Evolutionary conservation across 192 early-diverging fungal species (phyloP).

Genomic region (Chytriomyces hyalinus): DNA sequence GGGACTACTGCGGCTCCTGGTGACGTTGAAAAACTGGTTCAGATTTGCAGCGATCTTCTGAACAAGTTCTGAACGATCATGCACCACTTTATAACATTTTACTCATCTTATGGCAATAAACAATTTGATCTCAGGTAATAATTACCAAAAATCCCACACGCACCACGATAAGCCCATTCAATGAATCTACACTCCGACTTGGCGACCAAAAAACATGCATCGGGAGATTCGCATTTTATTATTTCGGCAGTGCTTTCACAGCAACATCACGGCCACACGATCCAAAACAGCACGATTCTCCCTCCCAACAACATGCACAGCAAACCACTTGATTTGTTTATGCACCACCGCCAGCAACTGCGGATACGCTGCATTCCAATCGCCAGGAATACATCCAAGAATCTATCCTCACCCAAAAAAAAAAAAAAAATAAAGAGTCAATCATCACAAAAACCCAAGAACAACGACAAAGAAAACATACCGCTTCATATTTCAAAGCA

Average conservation of each 20-base stretch:
- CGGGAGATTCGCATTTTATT: too few species aligned
- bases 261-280: conserved; percentile 25
- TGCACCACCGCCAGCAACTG: neutral
- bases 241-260: neutral
- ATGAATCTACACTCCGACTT: too few species aligned
- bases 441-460: too few species aligned
- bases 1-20: conserved; percentile 13
- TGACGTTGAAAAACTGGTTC: conserved; percentile 32
- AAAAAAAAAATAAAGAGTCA: neutral
- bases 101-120: too few species aligned
- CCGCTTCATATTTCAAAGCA: conserved; percentile 28
- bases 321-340: conserved; percentile 21
- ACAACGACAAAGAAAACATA: neutral
- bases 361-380: neutral
- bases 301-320: conserved; percentile 12
- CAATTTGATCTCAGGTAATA: too few species aligned
- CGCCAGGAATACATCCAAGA: neutral
- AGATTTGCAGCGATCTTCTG: conserved; percentile 19
- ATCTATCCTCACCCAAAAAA: conserved; percentile 11
- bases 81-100: neutral
- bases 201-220: too few species aligned
- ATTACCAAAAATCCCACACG: too few species aligned
- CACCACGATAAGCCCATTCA: too few species aligned
- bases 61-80: neutral
- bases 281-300: conserved; percentile 15